Base-by-base conservation (phyloP, 208 protist genomes). In the Acanthamoeba sp. region DNA sequence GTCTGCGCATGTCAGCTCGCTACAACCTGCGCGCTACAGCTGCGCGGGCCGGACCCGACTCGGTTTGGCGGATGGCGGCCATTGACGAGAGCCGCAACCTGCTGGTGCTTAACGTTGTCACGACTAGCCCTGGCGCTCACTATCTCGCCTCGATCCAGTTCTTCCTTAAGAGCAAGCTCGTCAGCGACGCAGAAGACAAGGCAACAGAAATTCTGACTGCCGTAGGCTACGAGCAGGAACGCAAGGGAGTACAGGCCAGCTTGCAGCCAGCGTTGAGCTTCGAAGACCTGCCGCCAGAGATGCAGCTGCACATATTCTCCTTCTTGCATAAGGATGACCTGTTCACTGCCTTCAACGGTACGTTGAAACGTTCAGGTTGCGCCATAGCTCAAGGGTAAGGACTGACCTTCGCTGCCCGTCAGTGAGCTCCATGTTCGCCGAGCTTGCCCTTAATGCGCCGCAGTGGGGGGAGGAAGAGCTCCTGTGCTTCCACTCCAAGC, bases 401-500 rank as follows among this genome's bases (percentile, higher is more conserved):
- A 69, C 62, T 69, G 62, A 69, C 29, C 18, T 32, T n/a, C n/a
- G n/a, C n/a, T n/a, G n/a, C n/a, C n/a, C n/a, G 29, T 69, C 69
- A 78, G 73, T 82, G 14, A 82, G n/a, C 73, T 5, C 38, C 4
- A 20, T 6, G 40, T 82, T 82, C 27, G 32, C 73, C 38, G 73
- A 32, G 16, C 24, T 82, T 34, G 73, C 73, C 10, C 38, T 82
- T 1, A 29, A 82, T 27, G 16, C 73, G 2, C 73, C 73, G 7
- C 38, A 52, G 73, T 82, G 73, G 73, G 73, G n/a, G 18, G 27
- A 82, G 36, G 73, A 82, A 5, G 73, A 82, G 34, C 40, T 82
- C 6, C 14, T 48, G 38, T 82, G 73, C 73, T 82, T 82, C 40
- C 73, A 82, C 73, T 82, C 73, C 73, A 82, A 82, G 73, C 73